Percentiles rank a stretch among this genome's conserved stretches.
Conservation (phyloP, 306 rosid species). For the Quercus variabilis region DNA sequence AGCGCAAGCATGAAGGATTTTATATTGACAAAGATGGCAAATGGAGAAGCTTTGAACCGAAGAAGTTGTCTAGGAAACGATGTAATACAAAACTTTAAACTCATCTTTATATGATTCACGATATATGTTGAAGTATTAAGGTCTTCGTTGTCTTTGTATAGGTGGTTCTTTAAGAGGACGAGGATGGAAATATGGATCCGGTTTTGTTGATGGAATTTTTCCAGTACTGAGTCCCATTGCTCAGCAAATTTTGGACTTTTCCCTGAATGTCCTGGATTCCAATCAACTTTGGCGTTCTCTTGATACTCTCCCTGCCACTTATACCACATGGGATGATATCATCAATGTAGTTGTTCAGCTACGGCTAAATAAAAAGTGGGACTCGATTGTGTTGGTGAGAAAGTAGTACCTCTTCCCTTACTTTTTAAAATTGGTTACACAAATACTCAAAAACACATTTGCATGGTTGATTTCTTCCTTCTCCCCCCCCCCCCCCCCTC, state of each 20-base stretch:
- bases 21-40: constrained; percentile 69
- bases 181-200: constrained; percentile 96
- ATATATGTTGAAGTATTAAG: constrained; percentile 5
- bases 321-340: constrained; percentile 79
- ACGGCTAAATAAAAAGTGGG: constrained; percentile 78
- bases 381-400: constrained; percentile 69
- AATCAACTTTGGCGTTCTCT: constrained; percentile 57
- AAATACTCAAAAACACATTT: not conserved
- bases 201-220: constrained; percentile 90
- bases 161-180: constrained; percentile 94
- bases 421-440: not conserved
- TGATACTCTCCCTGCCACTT: constrained; percentile 67
- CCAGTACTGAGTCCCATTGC: constrained; percentile 80
- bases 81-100: constrained; percentile 35
- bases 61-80: constrained; percentile 78
- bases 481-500: too few relatives aligned
- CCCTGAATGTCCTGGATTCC: constrained; percentile 49
- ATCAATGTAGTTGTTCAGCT: constrained; percentile 82
- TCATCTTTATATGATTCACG: constrained; percentile 2
- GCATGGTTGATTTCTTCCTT: not conserved
- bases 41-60: constrained; percentile 71
- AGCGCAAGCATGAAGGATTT: constrained; percentile 59
- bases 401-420: not conserved
- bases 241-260: constrained; percentile 54
- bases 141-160: constrained; percentile 26